Evolutionary conservation across 1,139 yeast genomes (phyloP).

Genomic region (Geotrichum restrictum): DNA sequence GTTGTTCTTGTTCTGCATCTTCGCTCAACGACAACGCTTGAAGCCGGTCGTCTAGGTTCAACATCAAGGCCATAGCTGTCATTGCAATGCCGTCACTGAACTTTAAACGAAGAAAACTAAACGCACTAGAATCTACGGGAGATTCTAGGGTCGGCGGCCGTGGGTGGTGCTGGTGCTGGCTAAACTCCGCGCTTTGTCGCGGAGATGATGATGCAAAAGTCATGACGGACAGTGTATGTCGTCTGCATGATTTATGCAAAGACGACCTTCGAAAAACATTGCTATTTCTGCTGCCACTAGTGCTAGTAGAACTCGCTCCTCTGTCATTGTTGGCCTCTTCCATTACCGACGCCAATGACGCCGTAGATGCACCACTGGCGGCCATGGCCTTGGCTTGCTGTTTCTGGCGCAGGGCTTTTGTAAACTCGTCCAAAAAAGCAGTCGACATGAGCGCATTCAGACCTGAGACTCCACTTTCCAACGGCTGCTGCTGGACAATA

Average conservation of each 20-base stretch:
- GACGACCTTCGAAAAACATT: neutral
- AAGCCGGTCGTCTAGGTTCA: constrained; percentile 14
- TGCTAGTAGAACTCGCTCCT: too few relatives aligned
- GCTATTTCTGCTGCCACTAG: neutral
- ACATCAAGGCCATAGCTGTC: constrained; percentile 15
- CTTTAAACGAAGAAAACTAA: constrained; percentile 1
- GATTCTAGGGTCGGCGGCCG: neutral
- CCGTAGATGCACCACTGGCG: neutral
- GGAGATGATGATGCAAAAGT: neutral
- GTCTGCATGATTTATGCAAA: neutral
- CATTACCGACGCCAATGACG: constrained; percentile 2
- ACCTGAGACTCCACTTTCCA: too few relatives aligned
- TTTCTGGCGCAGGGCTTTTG: constrained; percentile 10
- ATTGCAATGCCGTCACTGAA: constrained; percentile 11
- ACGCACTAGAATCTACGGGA: neutral
- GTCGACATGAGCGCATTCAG: neutral
- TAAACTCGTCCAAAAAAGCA: constrained; percentile 9
- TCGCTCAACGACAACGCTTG: neutral
- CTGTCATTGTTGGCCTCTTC: too few relatives aligned
- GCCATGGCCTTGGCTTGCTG: neutral
- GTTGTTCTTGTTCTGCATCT: too few relatives aligned
- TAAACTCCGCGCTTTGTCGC: neutral
- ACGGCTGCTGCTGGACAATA: neutral
- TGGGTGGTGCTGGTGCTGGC: neutral
- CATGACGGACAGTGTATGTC: constrained; percentile 3